Base-by-base conservation (phyloP, 805 yeast genomes). In the Naumovozyma castellii region DNA sequence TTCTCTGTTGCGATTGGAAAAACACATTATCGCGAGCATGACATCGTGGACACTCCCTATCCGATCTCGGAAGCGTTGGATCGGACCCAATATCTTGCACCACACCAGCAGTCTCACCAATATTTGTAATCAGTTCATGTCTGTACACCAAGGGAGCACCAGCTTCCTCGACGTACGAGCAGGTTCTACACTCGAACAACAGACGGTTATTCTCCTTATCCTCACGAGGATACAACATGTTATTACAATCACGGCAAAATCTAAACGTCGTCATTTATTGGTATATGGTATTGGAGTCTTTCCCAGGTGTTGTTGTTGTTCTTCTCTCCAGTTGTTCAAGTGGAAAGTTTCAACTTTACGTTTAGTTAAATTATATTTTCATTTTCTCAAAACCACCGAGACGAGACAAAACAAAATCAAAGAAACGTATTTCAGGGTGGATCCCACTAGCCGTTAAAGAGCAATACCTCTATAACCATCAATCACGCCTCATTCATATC, bases 151-250 rank as follows among this genome's bases (percentile, higher is more conserved):
- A 75, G 25, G 95, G 80, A 50, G 83, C 76, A 41, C 80, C 87
- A 0, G 97, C 96, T 46, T 83, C 73, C 62, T 92, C 97, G 3
- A 94, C 84, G 63, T 90, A 90, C 38, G 85, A 77, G 59, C 98
- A 92, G 57, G 90, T 88, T 57, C 98, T 78, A 66, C 98, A 92
- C 43, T 94, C 88, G 61, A 84, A 92, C 43, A 90, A 68, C 45
- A 92, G 77, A 49, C 73, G 64, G 43, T 56, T 63, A 48, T 75
- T 70, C 43, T 80, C 85, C 56, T 82, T 84, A 60, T 92, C 97
- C 68, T 92, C 98, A 50, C 85, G 78, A 16, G 98, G 98, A 62
- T 92, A 92, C 66, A 92, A 74, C 98, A 92, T 92, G 61, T 92
- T 92, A 73, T 92, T 92, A 75, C 80, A 90, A 59, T 90, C 94